These are phyloP conservation scores for Ceratocystis variospora DNA, from an alignment of 2,329 filamentous ascomycete genomes.

Conservation along the genomic window DNA sequence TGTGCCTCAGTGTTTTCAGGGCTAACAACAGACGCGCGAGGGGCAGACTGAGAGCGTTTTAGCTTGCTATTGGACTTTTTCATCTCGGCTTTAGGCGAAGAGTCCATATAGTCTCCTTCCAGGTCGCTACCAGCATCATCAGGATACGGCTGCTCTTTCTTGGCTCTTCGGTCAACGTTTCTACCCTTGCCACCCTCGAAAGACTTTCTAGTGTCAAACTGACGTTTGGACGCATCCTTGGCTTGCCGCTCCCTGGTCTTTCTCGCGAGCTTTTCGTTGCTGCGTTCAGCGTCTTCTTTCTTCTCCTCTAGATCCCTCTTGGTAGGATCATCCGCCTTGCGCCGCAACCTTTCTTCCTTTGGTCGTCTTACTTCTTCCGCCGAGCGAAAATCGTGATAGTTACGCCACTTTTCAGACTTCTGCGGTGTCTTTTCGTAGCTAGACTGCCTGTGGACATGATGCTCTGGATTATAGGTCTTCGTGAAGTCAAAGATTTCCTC, in stretches of 20 bases:
- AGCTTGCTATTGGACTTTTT: slow-evolving; percentile 7
- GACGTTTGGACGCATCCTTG: slow-evolving; percentile 24
- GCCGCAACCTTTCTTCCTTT: slow-evolving; percentile 27
- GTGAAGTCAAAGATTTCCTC: neutral
- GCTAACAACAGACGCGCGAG: neutral
- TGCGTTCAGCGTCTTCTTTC: slow-evolving; percentile 24
- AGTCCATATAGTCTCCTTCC: neutral
- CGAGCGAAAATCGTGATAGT: slow-evolving; percentile 20
- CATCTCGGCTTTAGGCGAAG: neutral
- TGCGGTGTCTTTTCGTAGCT: slow-evolving; percentile 12
- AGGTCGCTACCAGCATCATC: neutral
- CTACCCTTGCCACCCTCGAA: neutral
- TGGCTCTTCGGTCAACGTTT: neutral
- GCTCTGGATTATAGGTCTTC: neutral
- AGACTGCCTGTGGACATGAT: neutral
- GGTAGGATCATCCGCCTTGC: slow-evolving; percentile 23
- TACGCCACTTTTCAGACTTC: neutral
- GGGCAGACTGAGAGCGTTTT: neutral
- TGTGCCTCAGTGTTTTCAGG: neutral
- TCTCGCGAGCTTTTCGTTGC: slow-evolving; percentile 24
- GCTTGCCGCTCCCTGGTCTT: slow-evolving; percentile 24
- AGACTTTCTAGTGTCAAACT: neutral
- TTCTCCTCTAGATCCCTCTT: slow-evolving; percentile 29
- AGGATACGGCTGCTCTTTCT: neutral
- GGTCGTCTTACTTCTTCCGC: slow-evolving; percentile 25